Base-by-base conservation (phyloP, 2,329 filamentous ascomycete species). In the Colletotrichum godetiae region DNA sequence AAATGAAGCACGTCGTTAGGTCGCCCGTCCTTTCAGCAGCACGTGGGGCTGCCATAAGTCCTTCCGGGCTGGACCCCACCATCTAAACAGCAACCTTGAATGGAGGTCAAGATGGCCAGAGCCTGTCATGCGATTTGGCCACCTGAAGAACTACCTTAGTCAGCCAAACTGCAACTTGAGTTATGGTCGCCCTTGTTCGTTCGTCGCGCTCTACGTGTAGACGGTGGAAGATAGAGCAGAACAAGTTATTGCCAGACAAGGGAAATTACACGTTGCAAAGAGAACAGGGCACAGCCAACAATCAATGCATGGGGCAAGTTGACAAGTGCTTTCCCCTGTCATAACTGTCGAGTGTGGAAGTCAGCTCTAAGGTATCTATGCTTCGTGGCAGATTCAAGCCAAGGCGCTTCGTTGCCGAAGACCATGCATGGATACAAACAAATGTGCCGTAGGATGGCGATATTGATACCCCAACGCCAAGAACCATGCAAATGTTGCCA, bases 381-480 rank as follows among this genome's bases (percentile, higher is more conserved):
- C 24, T 35, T 31, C n/a, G 13, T 37, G 33, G 52, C 62, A 37
- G 10, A 42, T 57, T 24, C 52, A 31, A 29, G 46, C 33, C 33
- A 42, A 22, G 24, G 12, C 15, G 52, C 52, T 56, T 31, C 27
- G 62, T 57, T 19, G 15, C 53, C 1, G 49, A 37, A 15, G 15
- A 65, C 19, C 7, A 62, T 27, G 42, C 35, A n/a, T 42, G 22
- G 24, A 63, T 58, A 53, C 57, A 65, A 46, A 46, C 29, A 13
- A 27, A 37, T 8, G 7, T 27, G 61, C 29, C 35, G 31, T 12
- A 15, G 27, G 33, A 42, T 31, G 22, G 55, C 55, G 22, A 53
- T 35, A 42, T 46, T 27, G 58, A 27, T 63, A 63, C 35, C 56
- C 22, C 11, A 59, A 68, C 69, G 74, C 72, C 60, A 27, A 55